Evolutionary conservation across 306 rosid species (phyloP).

Genomic region (Cucumis cinereus): DNA sequence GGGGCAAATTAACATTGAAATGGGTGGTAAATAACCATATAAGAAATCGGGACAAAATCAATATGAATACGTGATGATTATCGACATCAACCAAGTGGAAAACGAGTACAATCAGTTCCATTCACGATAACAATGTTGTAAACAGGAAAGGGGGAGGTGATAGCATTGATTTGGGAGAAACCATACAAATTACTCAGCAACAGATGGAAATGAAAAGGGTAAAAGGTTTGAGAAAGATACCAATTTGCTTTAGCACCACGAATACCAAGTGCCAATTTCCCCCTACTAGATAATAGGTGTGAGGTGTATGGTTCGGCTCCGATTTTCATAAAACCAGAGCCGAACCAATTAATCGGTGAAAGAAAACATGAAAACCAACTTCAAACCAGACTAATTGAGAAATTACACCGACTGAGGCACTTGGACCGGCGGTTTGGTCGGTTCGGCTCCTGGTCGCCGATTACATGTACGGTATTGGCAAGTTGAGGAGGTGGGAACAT

Average conservation of each 20-base stretch:
- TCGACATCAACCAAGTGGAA: not conserved
- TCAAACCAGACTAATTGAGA: too few species aligned
- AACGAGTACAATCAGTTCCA: not conserved
- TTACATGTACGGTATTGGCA: too few species aligned
- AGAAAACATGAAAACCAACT: too few species aligned
- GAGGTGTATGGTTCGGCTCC: too few species aligned
- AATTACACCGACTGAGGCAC: too few species aligned
- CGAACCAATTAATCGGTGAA: too few species aligned
- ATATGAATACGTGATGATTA: not conserved
- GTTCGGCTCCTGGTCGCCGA: too few species aligned
- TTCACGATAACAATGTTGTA: not conserved
- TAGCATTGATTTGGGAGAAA: not conserved
- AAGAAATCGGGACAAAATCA: not conserved
- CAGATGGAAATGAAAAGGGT: not conserved
- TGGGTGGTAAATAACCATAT: not conserved
- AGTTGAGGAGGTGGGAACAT: too few species aligned
- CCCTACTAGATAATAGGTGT: not conserved
- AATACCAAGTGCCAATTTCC: not conserved
- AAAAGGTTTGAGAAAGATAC: not conserved
- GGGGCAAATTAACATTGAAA: not conserved
- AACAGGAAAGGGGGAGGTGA: not conserved
- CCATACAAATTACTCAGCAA: not conserved
- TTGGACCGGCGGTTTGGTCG: too few species aligned
- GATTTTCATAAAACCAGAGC: too few species aligned
- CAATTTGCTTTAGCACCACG: not conserved